phyloP scores from a whole-genome alignment of 2,329 filamentous ascomycete genomes.

The Microsporum audouinii region DNA sequence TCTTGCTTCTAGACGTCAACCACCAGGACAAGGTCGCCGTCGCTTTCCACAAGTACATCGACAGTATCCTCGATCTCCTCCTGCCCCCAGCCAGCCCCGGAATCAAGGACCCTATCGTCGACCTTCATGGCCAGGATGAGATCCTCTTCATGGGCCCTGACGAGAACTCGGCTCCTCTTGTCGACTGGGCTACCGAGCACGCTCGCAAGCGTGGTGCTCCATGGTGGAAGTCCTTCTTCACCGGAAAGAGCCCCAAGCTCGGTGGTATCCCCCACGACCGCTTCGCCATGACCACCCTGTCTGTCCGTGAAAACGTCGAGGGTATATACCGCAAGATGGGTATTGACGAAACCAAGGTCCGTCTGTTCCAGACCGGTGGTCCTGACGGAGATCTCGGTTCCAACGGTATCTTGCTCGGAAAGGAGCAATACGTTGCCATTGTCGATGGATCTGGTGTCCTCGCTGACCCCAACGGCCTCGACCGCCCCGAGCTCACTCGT shows the following conservation, averaged over 20 bases:
- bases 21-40: conserved; percentile 88
- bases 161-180: conserved; percentile 94
- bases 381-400: conserved; percentile 94
- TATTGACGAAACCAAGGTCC: conserved; percentile 70
- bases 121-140: conserved; percentile 86
- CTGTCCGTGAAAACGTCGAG: conserved; percentile 88
- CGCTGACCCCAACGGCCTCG: conserved; percentile 79
- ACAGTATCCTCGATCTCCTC: conserved; percentile 91
- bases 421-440: conserved; percentile 89
- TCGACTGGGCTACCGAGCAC: conserved; percentile 98
- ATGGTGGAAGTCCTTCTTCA: conserved; percentile 99
- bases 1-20: conserved; percentile 83
- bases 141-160: conserved; percentile 98
- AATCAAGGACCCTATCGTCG: conserved; percentile 98
- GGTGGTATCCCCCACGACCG: conserved; percentile 92
- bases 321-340: conserved; percentile 95
- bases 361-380: conserved; percentile 94
- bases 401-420: conserved; percentile 91
- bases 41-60: conserved; percentile 98
- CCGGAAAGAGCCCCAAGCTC: conserved; percentile 89
- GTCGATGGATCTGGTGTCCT: conserved; percentile 96
- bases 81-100: conserved; percentile 81
- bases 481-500: conserved; percentile 70
- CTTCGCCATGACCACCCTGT: conserved; percentile 97
- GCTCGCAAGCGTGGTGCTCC: conserved; percentile 75